Evolutionary conservation across 1,139 yeast genomes (phyloP).

Genomic region (Nematodospora anomalae): DNA sequence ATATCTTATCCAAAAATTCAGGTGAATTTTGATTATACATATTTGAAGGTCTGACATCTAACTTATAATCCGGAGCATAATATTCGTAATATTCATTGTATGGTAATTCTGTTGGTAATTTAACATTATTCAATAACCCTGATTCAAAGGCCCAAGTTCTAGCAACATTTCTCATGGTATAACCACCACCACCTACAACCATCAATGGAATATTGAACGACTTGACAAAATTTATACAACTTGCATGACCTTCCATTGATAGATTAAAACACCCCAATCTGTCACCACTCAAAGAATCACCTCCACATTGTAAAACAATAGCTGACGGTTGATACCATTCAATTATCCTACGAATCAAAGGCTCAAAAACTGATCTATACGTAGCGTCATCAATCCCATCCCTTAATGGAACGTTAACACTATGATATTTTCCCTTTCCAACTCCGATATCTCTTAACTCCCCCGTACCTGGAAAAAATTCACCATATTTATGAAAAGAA

Average conservation of each 20-base stretch:
- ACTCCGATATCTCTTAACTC: conserved; percentile 86
- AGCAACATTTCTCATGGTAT: conserved; percentile 95
- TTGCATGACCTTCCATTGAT: conserved; percentile 92
- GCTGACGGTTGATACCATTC: conserved; percentile 96
- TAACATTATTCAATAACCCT: conserved; percentile 78
- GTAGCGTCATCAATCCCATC: conserved; percentile 93
- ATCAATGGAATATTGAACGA: conserved; percentile 85
- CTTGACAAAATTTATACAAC: conserved; percentile 87
- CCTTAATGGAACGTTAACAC: conserved; percentile 85
- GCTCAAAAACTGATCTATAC: conserved; percentile 84
- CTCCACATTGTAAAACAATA: conserved; percentile 89
- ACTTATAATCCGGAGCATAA: conserved; percentile 92
- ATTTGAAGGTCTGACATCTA: conserved; percentile 91
- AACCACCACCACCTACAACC: conserved; percentile 97
- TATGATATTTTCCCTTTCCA: conserved; percentile 83
- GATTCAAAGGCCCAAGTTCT: conserved; percentile 96
- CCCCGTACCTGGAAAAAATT: conserved; percentile 96
- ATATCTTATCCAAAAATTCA: conserved; percentile 83
- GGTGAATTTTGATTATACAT: conserved; percentile 97
- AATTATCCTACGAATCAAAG: conserved; percentile 75
- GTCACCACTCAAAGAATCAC: conserved; percentile 90
- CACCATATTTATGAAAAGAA: conserved; percentile 95
- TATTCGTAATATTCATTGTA: conserved; percentile 96
- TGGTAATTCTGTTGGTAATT: conserved; percentile 81
- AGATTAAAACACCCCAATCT: conserved; percentile 89